Percentiles rank a stretch among this genome's conserved stretches.
Evolutionary conservation across 208 protist species (phyloP).

Genomic region (Trypanosoma lewisi): DNA sequence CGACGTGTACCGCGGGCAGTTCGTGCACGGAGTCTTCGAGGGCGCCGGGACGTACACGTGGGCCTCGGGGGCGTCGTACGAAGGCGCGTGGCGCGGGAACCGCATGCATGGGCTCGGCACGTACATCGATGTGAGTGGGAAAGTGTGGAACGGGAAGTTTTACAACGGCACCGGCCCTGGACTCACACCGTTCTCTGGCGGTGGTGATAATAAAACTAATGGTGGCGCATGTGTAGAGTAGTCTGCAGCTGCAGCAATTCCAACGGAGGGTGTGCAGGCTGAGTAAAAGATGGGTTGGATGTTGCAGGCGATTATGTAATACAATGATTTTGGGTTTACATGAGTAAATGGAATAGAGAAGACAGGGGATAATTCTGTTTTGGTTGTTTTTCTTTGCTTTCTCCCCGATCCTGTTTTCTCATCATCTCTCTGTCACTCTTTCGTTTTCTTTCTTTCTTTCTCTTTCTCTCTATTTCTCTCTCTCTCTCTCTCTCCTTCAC

Average conservation of each 20-base stretch:
- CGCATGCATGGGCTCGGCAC: constrained; percentile 86
- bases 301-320: neutral
- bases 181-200: constrained; percentile 35
- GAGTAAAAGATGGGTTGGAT: neutral
- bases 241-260: neutral
- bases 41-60: constrained; percentile 78
- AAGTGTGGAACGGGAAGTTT: constrained; percentile 77
- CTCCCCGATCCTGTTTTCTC: constrained; percentile 1
- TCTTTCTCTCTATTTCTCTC: neutral
- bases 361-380: constrained; percentile 2
- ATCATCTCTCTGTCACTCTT: constrained; percentile 15
- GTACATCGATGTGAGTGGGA: constrained; percentile 73
- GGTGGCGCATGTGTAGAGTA: neutral
- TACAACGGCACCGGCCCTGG: constrained; percentile 81
- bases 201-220: no score
- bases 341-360: neutral
- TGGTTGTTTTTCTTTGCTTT: constrained; percentile 9
- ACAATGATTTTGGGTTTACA: neutral
- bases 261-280: neutral
- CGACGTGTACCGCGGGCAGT: constrained; percentile 58
- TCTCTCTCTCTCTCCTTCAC: neutral
- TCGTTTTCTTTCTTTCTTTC: constrained; percentile 13
- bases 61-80: constrained; percentile 61
- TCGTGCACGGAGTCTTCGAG: constrained; percentile 62
- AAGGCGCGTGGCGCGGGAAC: constrained; percentile 73